Conservation (phyloP, 768 basidiomycete species). For the Coprinellus micaceus region DNA sequence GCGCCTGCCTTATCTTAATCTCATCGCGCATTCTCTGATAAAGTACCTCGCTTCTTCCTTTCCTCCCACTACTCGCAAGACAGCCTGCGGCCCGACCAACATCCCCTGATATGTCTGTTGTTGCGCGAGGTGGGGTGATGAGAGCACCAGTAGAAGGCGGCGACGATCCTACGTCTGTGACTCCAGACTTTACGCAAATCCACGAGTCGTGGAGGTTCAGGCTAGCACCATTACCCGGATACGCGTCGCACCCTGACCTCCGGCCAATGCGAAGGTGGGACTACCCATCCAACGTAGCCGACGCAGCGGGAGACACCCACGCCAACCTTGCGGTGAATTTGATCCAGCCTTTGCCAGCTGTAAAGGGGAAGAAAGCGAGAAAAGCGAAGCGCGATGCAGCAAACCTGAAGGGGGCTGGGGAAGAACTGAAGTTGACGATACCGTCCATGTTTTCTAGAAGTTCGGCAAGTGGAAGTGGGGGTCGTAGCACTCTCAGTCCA, state of each 20-base stretch:
- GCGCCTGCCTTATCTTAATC: too few relatives aligned
- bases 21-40: too few relatives aligned
- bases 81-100: too few relatives aligned
- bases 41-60: too few relatives aligned
- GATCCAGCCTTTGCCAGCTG: not conserved
- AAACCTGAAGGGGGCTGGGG: not conserved
- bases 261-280: not conserved
- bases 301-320: not conserved
- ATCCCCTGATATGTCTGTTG: too few relatives aligned
- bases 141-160: too few relatives aligned
- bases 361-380: not conserved
- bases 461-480: too few relatives aligned
- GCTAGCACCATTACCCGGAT: constrained; percentile 9
- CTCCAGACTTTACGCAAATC: not conserved
- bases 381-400: not conserved
- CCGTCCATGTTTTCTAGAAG: not conserved
- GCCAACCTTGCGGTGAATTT: not conserved
- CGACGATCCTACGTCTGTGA: not conserved
- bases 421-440: not conserved
- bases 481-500: too few relatives aligned
- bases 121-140: too few relatives aligned
- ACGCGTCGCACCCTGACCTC: constrained; percentile 5
- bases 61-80: too few relatives aligned
- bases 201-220: constrained; percentile 7
- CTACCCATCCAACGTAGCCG: not conserved